Conservation (phyloP, 805 yeast species). For the Barnettozyma wickerhamii region DNA sequence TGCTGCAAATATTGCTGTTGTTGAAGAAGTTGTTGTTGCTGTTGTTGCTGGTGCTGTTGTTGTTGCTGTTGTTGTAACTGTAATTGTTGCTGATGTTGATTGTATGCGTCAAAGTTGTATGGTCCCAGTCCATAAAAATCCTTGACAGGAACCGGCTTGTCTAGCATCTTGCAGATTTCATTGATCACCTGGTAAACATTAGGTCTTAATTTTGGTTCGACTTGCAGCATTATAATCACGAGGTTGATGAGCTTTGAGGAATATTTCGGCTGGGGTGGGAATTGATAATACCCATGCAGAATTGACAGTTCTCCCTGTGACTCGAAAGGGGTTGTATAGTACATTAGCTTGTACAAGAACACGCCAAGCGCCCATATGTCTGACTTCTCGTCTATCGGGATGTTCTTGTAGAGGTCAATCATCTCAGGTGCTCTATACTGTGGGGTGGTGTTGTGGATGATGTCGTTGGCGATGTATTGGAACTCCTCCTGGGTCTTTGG, state of each 20-base stretch:
- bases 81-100: conserved; percentile 40
- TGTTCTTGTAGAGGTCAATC: conserved; percentile 65
- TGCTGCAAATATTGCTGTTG: conserved; percentile 14
- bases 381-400: conserved; percentile 74
- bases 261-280: conserved; percentile 65
- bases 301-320: conserved; percentile 58
- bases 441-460: conserved; percentile 88
- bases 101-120: conserved; percentile 53
- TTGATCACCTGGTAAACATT: conserved; percentile 75
- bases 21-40: conserved; percentile 15
- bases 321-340: conserved; percentile 82
- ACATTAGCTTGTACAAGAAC: conserved; percentile 71
- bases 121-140: conserved; percentile 44
- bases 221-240: conserved; percentile 75
- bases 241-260: conserved; percentile 71
- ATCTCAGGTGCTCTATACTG: conserved; percentile 88
- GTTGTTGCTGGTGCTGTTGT: conserved; percentile 26
- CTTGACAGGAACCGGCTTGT: conserved; percentile 43
- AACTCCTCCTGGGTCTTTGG: conserved; percentile 74
- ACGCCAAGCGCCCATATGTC: conserved; percentile 87
- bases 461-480: conserved; percentile 75
- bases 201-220: conserved; percentile 79
- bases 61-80: conserved; percentile 27
- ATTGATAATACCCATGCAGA: conserved; percentile 74
- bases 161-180: conserved; percentile 58